Base-by-base conservation (phyloP, 1,284 basidiomycete genomes). In the Tausonia pullulans region DNA sequence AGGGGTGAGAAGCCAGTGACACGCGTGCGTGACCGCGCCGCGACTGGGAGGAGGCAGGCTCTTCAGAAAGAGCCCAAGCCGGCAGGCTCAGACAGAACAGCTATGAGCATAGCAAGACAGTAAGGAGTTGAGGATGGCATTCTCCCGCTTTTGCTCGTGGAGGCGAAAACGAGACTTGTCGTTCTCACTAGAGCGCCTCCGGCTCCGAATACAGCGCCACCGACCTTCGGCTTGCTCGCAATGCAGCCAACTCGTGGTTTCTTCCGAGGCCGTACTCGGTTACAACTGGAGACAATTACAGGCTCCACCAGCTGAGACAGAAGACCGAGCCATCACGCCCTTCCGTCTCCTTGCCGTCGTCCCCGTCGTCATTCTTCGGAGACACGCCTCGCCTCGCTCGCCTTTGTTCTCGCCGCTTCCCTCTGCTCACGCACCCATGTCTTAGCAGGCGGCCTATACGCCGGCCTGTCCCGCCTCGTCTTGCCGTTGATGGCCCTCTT, bases 381-480 rank as follows among this genome's bases (percentile, higher is more conserved):
- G 27, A 27, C 27, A 52, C 49, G 11, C 14, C 5, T 43, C 50
- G 41, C 41, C 44, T 9, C 14, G 40, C 56, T 41, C 56, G 10
- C 40, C 27, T 57, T 13, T 10, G 5, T 13, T 3, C 40, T n/a
- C 41, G n/a, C 55, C 16, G 9, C 39, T 3, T 40, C 41, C 54
- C 41, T 6, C 5, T 14, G 13, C 13, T 8, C 8, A 65, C 64
- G 40, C 50, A 65, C 64, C 64, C 64, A 65, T 14, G 60, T 65
- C 60, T 65, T 65, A 0, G 64, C 53, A 7, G 59, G 59, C 45
- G 64, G 64, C 39, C 51, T 61, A 54, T 58, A 65, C 4, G 64
- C 64, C 3, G 64, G 64, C 46, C 59, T 60, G 54, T 57, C 59
- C 16, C 50, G n/a, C 45, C 64, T 61, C 43, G n/a, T 49, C 40